phyloP scores from a whole-genome alignment of 2,329 filamentous ascomycete species.

The Aspergillus chevalieri region DNA sequence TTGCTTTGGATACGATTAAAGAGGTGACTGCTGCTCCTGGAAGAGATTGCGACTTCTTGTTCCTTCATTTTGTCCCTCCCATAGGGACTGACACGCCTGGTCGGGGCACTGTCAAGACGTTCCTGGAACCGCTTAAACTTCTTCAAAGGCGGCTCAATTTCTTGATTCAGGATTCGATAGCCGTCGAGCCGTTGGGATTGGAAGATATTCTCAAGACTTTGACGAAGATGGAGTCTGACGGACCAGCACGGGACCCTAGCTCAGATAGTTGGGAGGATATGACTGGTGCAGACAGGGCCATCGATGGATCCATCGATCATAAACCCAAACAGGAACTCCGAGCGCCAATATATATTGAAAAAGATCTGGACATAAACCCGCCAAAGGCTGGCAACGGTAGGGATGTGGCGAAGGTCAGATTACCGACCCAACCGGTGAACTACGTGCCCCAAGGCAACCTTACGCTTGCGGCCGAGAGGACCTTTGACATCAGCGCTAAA shows the following conservation, averaged over 20 bases:
- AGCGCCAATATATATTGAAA: constrained; percentile 56
- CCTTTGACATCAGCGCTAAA: constrained; percentile 88
- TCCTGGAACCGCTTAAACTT: constrained; percentile 77
- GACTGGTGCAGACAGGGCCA: constrained; percentile 57
- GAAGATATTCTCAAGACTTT: constrained; percentile 66
- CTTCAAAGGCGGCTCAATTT: constrained; percentile 80
- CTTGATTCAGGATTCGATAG: constrained; percentile 71
- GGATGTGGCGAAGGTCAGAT: constrained; percentile 65
- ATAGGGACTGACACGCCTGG: constrained; percentile 59
- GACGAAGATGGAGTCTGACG: constrained; percentile 64
- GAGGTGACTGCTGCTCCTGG: constrained; percentile 89
- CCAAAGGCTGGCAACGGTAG: constrained; percentile 30
- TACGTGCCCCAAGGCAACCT: constrained; percentile 82
- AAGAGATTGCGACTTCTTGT: constrained; percentile 87
- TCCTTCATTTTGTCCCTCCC: constrained; percentile 67
- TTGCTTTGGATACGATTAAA: constrained; percentile 68
- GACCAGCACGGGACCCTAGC: constrained; percentile 60
- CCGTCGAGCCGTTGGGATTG: constrained; percentile 62
- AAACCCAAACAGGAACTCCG: constrained; percentile 47
- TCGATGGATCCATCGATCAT: constrained; percentile 34
- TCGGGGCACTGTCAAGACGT: constrained; percentile 82
- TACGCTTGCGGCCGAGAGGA: constrained; percentile 65
- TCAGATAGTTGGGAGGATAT: constrained; percentile 90
- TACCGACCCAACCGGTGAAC: constrained; percentile 72
- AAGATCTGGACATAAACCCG: constrained; percentile 49